Evolutionary conservation across 2,329 filamentous ascomycete genomes (phyloP).

Genomic region (Sclerotinia spermophila): DNA sequence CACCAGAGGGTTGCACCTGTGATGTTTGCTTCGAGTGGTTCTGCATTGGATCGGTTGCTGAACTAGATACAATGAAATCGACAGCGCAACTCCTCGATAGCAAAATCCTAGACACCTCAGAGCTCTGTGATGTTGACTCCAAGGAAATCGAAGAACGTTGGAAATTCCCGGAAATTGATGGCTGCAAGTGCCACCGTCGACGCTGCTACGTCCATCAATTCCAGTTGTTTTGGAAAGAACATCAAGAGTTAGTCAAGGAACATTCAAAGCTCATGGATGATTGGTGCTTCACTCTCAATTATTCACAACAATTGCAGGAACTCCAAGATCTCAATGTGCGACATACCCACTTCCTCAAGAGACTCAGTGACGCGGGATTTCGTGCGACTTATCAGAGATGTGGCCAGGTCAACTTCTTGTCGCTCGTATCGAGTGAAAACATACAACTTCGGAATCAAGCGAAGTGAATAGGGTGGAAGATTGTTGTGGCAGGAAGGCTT

Average conservation of each 20-base stretch:
- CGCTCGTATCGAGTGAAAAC: background rate
- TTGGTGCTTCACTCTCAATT: background rate
- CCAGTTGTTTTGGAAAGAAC: background rate
- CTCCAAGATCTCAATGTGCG: background rate
- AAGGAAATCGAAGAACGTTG: too few relatives aligned
- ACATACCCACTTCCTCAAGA: background rate
- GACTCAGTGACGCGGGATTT: background rate
- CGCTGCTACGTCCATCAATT: background rate
- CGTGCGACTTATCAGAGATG: background rate
- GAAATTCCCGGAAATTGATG: background rate
- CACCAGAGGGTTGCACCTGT: background rate
- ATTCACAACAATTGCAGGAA: background rate
- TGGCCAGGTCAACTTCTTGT: background rate
- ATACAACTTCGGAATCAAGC: background rate
- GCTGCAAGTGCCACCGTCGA: background rate
- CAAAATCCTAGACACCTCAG: background rate
- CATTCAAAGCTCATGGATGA: background rate
- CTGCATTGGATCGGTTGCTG: background rate
- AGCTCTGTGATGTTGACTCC: too few relatives aligned
- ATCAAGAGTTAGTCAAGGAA: background rate
- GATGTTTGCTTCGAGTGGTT: background rate
- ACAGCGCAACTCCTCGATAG: too few relatives aligned
- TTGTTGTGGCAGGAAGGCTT: background rate
- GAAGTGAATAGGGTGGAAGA: background rate
- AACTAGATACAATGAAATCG: background rate